Evolutionary conservation across 257 asterid genomes (phyloP), one percentile per base, ranked within the genome.

Genomic region (Nemophila menziesii): DNA sequence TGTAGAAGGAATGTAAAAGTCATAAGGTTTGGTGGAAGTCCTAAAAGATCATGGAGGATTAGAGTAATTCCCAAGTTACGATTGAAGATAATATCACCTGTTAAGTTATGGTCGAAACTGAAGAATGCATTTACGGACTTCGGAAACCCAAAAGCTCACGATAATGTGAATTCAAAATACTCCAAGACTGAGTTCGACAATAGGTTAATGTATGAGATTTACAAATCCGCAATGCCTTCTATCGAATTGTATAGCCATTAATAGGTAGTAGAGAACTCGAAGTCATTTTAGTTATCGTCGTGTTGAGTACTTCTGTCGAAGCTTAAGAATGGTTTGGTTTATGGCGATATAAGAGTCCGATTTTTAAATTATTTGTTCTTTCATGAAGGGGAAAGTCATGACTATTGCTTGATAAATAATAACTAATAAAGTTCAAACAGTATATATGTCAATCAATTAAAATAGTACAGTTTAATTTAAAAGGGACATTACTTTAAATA

Each of bases 161-260:
- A 27, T 23, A 16, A 17, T 41, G 53, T 37, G n/a, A n/a, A n/a
- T 41, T 20, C 57, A 39, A 37, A 44, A 48, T 65, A 54, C 24
- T 38, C 70, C 12, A 51, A 51, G 12, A 63, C 56, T 8, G 82
- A 78, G 37, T 79, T 82, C 36, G 92, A 82, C 22, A 73, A 73
- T 27, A 65, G 94, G 44, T 62, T 82, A 53, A 18, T 75, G 16
- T 70, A 70, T 58, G 94, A 82, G 82, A 82, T 82, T n/a, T 82
- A 82, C 18, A 82, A 82, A 23, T 70, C 80, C 12, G 54, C 75
- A 78, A 76, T 68, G 10, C 64, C 74, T 37, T 73, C 92, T 13
- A 49, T 70, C 62, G 94, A 82, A 20, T 43, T 75, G 62, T 52
- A 58, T 44, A 23, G 63, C 41, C 36, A 13, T 29, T 29, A 29